Conservation (phyloP, 805 yeast genomes). For the Maudiozyma barnettii region DNA sequence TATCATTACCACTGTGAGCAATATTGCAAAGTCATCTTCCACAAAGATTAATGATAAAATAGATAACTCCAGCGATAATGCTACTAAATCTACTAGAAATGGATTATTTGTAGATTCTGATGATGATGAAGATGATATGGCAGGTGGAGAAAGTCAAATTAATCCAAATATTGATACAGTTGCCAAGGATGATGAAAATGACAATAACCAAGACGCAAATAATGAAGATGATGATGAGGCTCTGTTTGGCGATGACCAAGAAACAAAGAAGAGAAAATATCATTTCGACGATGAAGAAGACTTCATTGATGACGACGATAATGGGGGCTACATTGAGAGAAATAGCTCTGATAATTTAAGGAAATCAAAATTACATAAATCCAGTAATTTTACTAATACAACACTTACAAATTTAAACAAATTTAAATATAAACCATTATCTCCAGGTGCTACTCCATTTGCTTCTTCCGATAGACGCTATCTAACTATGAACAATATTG, state of each 20-base stretch:
- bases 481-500: slow-evolving; percentile 68
- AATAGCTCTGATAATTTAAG: not conserved
- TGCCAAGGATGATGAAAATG: slow-evolving; percentile 11
- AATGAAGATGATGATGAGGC: slow-evolving; percentile 10
- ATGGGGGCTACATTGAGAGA: slow-evolving; percentile 34
- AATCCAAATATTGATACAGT: slow-evolving; percentile 15
- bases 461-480: slow-evolving; percentile 54
- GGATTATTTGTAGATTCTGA: slow-evolving; percentile 29
- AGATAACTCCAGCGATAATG: not conserved
- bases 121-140: not conserved
- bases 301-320: slow-evolving; percentile 58
- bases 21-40: slow-evolving; percentile 13
- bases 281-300: slow-evolving; percentile 32
- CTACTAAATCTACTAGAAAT: slow-evolving; percentile 8
- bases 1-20: slow-evolving; percentile 31
- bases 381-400: not conserved
- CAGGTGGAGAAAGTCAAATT: slow-evolving; percentile 13
- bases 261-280: slow-evolving; percentile 16
- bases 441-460: slow-evolving; percentile 89
- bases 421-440: slow-evolving; percentile 48
- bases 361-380: slow-evolving; percentile 2
- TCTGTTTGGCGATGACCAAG: slow-evolving; percentile 20
- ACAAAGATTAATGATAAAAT: not conserved
- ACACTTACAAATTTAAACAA: not conserved
- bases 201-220: slow-evolving; percentile 4